Conservation (phyloP, 2,329 filamentous ascomycete genomes). For the Capronia epimyces region DNA sequence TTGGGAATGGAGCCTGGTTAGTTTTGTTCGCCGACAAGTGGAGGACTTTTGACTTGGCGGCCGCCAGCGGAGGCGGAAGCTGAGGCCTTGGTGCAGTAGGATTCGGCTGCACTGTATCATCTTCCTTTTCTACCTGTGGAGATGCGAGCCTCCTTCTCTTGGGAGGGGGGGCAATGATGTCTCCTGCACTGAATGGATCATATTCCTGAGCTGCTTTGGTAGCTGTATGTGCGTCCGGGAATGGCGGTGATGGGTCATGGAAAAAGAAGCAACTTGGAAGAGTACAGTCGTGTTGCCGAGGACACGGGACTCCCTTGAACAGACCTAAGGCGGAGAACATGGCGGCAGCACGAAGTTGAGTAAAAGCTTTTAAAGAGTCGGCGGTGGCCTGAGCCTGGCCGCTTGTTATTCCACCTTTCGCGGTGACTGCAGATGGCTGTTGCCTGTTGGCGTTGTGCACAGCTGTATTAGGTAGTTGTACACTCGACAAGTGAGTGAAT, state of each 20-base stretch:
- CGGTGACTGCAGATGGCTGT: background rate
- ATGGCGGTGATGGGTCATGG: constrained; percentile 38
- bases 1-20: background rate
- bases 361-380: too few relatives aligned
- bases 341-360: background rate
- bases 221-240: constrained; percentile 3
- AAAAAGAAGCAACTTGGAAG: constrained; percentile 56
- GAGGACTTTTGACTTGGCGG: background rate
- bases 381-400: background rate
- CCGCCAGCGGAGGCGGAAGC: background rate
- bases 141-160: constrained; percentile 32
- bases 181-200: constrained; percentile 21
- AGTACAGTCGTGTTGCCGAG: constrained; percentile 46
- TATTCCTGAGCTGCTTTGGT: constrained; percentile 22
- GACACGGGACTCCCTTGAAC: constrained; percentile 51
- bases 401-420: background rate
- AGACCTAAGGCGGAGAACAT: constrained; percentile 55
- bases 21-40: background rate
- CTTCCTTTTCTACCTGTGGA: background rate
- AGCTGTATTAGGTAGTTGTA: background rate
- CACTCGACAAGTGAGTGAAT: background rate
- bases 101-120: background rate
- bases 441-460: too few relatives aligned
- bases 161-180: constrained; percentile 26
- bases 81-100: background rate